phyloP scores from a whole-genome alignment of 257 asterid genomes.

The Cordia subcordata region DNA sequence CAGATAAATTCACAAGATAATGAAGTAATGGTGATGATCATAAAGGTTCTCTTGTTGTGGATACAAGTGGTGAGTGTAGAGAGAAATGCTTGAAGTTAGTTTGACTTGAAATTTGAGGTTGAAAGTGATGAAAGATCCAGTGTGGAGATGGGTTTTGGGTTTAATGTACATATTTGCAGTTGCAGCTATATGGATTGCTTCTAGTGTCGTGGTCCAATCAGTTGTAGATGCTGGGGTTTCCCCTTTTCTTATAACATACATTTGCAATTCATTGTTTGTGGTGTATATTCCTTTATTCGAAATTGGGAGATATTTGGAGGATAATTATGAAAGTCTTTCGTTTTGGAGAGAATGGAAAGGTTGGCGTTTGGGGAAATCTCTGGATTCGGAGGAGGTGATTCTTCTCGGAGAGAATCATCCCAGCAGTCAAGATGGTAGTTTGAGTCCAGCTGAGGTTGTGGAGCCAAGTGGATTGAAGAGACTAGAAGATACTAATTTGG shows the following conservation, averaged over 20 bases:
- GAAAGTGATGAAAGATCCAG: constrained; percentile 47
- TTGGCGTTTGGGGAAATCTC: constrained; percentile 25
- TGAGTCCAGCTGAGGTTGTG: constrained; percentile 13
- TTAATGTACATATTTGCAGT: constrained; percentile 64
- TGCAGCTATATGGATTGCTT: constrained; percentile 93
- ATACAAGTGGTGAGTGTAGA: background rate
- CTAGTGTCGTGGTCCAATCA: constrained; percentile 90
- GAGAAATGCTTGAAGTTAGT: background rate
- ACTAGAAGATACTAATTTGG: constrained; percentile 22
- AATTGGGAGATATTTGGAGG: constrained; percentile 63
- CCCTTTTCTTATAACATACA: constrained; percentile 82
- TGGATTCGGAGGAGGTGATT: constrained; percentile 48
- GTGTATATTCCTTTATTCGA: constrained; percentile 82
- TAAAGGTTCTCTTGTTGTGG: background rate
- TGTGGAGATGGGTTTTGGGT: constrained; percentile 82
- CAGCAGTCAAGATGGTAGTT: constrained; percentile 17
- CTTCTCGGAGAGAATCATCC: constrained; percentile 48
- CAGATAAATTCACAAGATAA: background rate
- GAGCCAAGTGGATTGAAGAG: constrained; percentile 13
- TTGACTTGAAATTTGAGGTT: constrained; percentile 10
- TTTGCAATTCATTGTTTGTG: constrained; percentile 82
- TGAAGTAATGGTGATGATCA: background rate
- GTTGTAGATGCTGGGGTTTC: constrained; percentile 93
- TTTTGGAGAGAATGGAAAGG: constrained; percentile 49
- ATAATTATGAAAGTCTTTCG: constrained; percentile 52